phyloP scores from a whole-genome alignment of 306 rosid genomes.

The Malus asiatica region DNA sequence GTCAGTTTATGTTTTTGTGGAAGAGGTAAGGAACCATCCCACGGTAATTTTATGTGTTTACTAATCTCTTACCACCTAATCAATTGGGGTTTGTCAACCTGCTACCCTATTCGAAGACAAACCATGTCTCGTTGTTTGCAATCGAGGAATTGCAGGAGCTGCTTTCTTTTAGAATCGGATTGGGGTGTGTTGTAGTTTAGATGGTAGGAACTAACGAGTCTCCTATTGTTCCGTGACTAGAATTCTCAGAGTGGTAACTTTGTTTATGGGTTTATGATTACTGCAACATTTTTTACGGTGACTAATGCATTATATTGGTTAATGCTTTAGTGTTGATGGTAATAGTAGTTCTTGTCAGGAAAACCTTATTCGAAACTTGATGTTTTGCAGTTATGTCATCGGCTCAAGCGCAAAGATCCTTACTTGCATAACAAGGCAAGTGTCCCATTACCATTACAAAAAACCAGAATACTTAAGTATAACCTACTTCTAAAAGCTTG shows the following conservation, averaged over 20 bases:
- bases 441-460: slow-evolving; percentile 1
- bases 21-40: slow-evolving; percentile 42
- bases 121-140: background rate
- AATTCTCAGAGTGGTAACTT: background rate
- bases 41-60: background rate
- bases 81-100: background rate
- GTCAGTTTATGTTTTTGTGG: slow-evolving; percentile 61
- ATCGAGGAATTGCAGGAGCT: background rate
- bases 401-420: slow-evolving; percentile 28
- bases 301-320: background rate
- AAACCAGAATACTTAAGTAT: background rate
- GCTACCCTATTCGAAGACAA: background rate
- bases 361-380: slow-evolving; percentile 13
- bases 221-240: background rate
- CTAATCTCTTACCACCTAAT: background rate
- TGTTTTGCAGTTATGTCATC: slow-evolving; percentile 53
- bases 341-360: background rate
- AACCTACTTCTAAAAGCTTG: slow-evolving; percentile 7
- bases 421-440: slow-evolving; percentile 36
- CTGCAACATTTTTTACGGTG: background rate
- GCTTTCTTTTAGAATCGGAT: background rate
- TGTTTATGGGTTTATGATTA: background rate
- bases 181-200: background rate
- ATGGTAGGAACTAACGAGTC: background rate
- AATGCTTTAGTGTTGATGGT: background rate